Percentiles rank a stretch among this genome's conserved stretches.
Evolutionary conservation across 139 green algal species (phyloP).

Genomic region (Chlorella sp.): DNA sequence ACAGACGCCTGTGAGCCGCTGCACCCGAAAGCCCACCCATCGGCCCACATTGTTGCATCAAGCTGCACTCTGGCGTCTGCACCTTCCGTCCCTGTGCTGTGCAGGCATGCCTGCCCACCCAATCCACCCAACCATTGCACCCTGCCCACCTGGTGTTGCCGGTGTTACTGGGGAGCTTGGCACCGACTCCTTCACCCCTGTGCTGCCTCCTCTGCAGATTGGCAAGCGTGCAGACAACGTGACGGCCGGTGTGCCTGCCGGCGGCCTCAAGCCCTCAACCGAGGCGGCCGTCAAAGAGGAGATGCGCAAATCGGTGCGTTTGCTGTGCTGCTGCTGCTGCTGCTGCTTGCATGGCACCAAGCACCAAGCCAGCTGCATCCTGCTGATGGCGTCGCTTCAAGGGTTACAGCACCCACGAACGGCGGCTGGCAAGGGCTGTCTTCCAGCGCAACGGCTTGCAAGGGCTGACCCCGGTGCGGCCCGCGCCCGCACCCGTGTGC

Average conservation of each 20-base stretch:
- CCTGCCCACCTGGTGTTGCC: not conserved
- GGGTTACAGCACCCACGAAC: no score
- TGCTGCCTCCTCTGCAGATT: not conserved
- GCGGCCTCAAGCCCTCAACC: conserved; percentile 14
- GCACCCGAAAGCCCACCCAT: not conserved
- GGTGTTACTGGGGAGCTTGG: not conserved
- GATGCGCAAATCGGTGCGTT: conserved; percentile 9
- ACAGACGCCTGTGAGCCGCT: conserved; percentile 14
- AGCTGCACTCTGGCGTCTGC: not conserved
- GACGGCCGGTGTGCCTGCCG: not conserved
- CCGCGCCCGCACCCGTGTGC: no score
- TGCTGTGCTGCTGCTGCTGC: not conserved
- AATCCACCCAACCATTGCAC: not conserved
- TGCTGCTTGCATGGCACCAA: not conserved
- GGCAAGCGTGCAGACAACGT: not conserved
- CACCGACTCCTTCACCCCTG: not conserved
- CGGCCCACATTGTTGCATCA: not conserved
- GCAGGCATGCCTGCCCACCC: not conserved
- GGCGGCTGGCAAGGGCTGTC: no score
- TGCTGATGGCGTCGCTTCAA: not conserved
- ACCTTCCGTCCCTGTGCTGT: not conserved
- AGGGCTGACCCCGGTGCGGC: no score
- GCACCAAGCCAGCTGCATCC: not conserved
- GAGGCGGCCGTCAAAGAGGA: conserved; percentile 16
- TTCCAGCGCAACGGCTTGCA: not conserved